Base-by-base conservation (phyloP, 2,329 filamentous ascomycete genomes). In the Delphinella strobiligena region DNA sequence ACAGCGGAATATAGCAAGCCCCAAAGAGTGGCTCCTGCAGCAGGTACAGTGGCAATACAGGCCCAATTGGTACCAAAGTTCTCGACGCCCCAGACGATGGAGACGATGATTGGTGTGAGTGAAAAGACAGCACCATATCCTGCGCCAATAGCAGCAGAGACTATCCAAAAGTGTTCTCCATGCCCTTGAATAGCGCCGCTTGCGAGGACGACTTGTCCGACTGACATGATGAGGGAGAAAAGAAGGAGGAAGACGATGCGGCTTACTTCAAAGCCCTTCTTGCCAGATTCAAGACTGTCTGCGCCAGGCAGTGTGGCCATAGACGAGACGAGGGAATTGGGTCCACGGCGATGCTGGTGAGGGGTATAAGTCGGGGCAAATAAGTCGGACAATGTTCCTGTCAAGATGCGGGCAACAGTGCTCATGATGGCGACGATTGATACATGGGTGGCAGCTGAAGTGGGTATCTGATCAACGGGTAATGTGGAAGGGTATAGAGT, bases 21-120 rank as follows among this genome's bases (percentile, higher is more conserved):
- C 87, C 89, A 98, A 22, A 94, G 71, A 0, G 86, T 86, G 0
- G 89, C 87, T 0, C 89, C 91, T 0, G 82, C 63, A 0, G 91
- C 91, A 2, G 91, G 91, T 41, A 89, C 79, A 69, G 93, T 91
- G 31, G 88, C 87, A 5, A 96, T 78, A 45, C 96, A 88, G 8
- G 91, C 91, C 78, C 89, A 98, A 53, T 98, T 96, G 0, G 91
- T 98, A 42, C 86, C 91, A 56, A 98, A 96, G 58, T 96, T 98
- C 66, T 96, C 88, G 0, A 94, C 87, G 18, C 91, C 91, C 91
- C 91, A 98, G 34, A 98, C 89, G 8, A 95, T 87, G n/a, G 80
- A 86, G 50, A 95, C 82, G 41, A 96, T 84, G 48, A 96, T 88
- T 2, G 91, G 91, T 0, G 83, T 82, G 4, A 96, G 72, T 35